Conservation (phyloP, 306 rosid genomes). For the Glycine tomentella region DNA sequence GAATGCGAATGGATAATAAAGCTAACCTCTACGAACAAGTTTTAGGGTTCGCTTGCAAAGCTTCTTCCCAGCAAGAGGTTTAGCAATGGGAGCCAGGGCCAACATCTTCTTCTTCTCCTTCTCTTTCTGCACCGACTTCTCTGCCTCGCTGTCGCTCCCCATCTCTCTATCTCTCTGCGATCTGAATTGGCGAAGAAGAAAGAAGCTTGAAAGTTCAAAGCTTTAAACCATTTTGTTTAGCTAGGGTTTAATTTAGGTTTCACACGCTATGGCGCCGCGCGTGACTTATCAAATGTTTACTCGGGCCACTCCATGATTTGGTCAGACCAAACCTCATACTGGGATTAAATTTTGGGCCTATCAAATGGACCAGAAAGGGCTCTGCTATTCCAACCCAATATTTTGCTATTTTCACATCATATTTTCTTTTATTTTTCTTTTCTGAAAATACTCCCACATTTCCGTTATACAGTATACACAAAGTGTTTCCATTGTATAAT, state of each 20-base stretch:
- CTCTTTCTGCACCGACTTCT: conserved; percentile 76
- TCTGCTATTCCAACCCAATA: no score
- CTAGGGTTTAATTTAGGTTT: background rate
- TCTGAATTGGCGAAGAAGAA: background rate
- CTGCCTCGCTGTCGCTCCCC: conserved; percentile 90
- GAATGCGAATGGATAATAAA: background rate
- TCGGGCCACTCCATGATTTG: background rate
- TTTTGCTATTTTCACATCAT: no score
- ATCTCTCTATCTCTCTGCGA: conserved; percentile 4
- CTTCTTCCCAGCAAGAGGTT: conserved; percentile 95
- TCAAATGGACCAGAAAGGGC: no score
- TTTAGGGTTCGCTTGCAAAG: conserved; percentile 86
- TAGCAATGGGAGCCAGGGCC: conserved; percentile 88
- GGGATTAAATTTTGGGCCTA: no score
- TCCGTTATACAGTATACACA: no score
- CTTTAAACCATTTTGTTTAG: background rate
- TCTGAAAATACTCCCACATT: no score
- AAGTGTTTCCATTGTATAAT: no score
- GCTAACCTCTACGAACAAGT: conserved; percentile 80
- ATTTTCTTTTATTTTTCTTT: no score
- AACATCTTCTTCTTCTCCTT: conserved; percentile 79
- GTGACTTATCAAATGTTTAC: background rate
- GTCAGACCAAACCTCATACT: no score
- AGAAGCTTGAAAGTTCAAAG: background rate
- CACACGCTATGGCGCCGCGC: background rate